Evolutionary conservation across 192 early-diverging fungal species (phyloP), one percentile per base, ranked within the genome.

Genomic region (Chytriomyces confervae): DNA sequence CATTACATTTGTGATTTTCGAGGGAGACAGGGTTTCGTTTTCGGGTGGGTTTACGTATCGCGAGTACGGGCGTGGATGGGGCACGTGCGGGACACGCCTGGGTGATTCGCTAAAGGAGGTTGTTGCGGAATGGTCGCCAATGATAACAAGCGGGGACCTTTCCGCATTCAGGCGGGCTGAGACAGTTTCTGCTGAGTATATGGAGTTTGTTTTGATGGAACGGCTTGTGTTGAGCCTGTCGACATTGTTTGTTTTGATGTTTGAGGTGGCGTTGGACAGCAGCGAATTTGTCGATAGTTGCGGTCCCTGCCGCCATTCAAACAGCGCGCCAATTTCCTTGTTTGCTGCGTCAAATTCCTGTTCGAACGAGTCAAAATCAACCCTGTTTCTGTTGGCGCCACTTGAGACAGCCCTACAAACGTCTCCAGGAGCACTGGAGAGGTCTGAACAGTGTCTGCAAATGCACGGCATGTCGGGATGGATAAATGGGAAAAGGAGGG

Each of bases 1-100:
- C 8, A 70, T 70, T 6, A 70, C 69, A 70, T 70, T 24, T 13
- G 69, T 70, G 24, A 70, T 70, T 23, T 49, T 49, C 7, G 69
- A 51, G 0, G 69, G 49, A 70, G 8, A 8, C n/a, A 50, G 68
- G 11, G 10, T 7, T 23, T 27, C 36, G 23, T n/a, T 16, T n/a
- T 57, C n/a, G 51, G 51, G n/a, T 27, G 24, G 24, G 24, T 27
- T 27, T 27, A 27, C 24, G 24, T 27, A 27, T 27, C 24, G 24
- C 24, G 24, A 27, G 24, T 27, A 27, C 24, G 24, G 24, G 24
- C 24, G 24, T 27, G 24, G 24, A 27, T 27, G 24, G 24, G 0
- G 24, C 24, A 27, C 24, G 24, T 27, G 24, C 24, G 24, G 24
- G 24, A 27, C 24, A 27, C 24, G 24, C 24, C 24, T 27, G 24